Evolutionary conservation across 2,329 filamentous ascomycete species (phyloP).

Genomic region (Beauveria pseudobassiana): DNA sequence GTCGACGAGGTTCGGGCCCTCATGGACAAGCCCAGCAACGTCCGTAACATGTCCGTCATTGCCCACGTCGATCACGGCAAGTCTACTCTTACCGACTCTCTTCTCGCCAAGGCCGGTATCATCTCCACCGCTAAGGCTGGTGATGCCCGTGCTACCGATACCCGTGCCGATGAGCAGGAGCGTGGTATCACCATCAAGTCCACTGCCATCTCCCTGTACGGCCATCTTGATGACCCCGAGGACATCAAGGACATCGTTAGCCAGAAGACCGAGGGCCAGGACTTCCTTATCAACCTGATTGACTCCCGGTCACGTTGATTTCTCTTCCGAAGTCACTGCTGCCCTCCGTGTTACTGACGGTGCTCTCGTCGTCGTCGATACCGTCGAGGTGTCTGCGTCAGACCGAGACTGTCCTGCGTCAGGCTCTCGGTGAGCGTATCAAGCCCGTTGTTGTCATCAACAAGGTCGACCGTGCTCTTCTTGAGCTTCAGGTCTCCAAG

Average conservation of each 20-base stretch:
- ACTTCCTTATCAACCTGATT: slow-evolving; percentile 99
- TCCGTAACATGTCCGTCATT: slow-evolving; percentile 99
- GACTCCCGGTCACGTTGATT: slow-evolving; percentile 99
- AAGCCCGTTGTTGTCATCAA: slow-evolving; percentile 99
- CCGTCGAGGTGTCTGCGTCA: slow-evolving; percentile 99
- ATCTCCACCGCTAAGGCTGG: slow-evolving; percentile 97
- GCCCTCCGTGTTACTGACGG: slow-evolving; percentile 99
- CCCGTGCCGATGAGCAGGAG: slow-evolving; percentile 95
- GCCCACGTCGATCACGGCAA: slow-evolving; percentile 99
- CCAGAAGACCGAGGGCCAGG: slow-evolving; percentile 80
- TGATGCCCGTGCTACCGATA: slow-evolving; percentile 93
- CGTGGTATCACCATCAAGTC: slow-evolving; percentile 99
- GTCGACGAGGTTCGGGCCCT: slow-evolving; percentile 80
- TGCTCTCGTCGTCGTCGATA: slow-evolving; percentile 99
- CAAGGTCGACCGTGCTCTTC: slow-evolving; percentile 99
- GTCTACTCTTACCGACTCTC: slow-evolving; percentile 98
- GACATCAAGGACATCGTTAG: slow-evolving; percentile 92
- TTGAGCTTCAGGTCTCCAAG: slow-evolving; percentile 97
- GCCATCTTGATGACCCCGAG: slow-evolving; percentile 68
- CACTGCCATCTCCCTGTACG: slow-evolving; percentile 97
- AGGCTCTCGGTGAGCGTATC: slow-evolving; percentile 99
- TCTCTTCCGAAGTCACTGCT: slow-evolving; percentile 98
- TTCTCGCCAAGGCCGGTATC: slow-evolving; percentile 98
- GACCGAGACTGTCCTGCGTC: slow-evolving; percentile 98
- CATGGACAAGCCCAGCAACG: slow-evolving; percentile 73